Evolutionary conservation across 2,329 filamentous ascomycete species (phyloP).

Genomic region (Aspergillus pseudoglaucus): DNA sequence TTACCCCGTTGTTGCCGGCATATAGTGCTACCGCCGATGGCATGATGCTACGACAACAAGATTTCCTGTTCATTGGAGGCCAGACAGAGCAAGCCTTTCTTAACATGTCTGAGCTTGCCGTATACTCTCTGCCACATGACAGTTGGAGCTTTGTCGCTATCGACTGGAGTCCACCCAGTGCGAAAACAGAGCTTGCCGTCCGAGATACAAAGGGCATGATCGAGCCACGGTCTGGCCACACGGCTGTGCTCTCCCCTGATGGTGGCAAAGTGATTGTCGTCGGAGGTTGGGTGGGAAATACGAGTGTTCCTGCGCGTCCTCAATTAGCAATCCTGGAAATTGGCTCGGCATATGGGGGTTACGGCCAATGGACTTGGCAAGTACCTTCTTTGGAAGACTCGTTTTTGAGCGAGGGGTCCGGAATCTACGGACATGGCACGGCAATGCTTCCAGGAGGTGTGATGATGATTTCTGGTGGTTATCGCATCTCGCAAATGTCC

Average conservation of each 20-base stretch:
- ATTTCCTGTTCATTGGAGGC: constrained; percentile 76
- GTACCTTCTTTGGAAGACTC: constrained; percentile 31
- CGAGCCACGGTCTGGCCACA: constrained; percentile 84
- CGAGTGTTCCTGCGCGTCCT: constrained; percentile 67
- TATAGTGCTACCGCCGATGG: constrained; percentile 60
- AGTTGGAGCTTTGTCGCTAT: constrained; percentile 77
- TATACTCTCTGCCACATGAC: constrained; percentile 81
- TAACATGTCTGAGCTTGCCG: constrained; percentile 85
- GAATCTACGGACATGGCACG: constrained; percentile 57
- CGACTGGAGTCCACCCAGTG: constrained; percentile 34
- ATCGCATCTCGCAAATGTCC: constrained; percentile 41
- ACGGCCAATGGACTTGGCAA: constrained; percentile 40
- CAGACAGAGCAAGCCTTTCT: constrained; percentile 79
- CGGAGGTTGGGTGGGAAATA: constrained; percentile 88
- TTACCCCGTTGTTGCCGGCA: constrained; percentile 66
- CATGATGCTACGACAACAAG: constrained; percentile 63
- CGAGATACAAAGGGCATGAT: constrained; percentile 45
- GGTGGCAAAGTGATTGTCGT: constrained; percentile 70
- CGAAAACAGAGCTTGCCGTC: constrained; percentile 52
- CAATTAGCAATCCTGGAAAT: constrained; percentile 73
- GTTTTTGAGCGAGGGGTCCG: constrained; percentile 38
- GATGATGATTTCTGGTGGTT: constrained; percentile 57
- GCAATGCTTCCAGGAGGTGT: constrained; percentile 55
- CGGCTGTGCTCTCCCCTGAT: constrained; percentile 71
- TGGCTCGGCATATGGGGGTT: constrained; percentile 62